These are phyloP conservation scores for Furcasterigmium furcatum DNA, from an alignment of 2,329 filamentous ascomycete genomes.

Conservation along the genomic window DNA sequence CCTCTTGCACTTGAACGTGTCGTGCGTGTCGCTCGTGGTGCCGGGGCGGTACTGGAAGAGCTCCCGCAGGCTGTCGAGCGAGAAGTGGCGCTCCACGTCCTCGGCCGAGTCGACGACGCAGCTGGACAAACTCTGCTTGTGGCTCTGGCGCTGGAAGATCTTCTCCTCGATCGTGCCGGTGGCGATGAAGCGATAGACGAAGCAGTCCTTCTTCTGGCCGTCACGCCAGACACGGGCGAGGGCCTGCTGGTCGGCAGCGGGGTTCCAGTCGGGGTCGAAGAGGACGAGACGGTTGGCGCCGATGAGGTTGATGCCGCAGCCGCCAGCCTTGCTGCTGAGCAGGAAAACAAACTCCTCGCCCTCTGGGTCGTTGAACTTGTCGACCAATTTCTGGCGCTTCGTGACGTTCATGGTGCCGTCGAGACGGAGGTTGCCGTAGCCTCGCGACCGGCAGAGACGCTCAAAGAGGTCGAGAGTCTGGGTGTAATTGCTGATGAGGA, in stretches of 20 bases:
- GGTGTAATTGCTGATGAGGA: constrained; percentile 98
- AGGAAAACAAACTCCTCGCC: constrained; percentile 91
- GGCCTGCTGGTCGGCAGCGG: constrained; percentile 94
- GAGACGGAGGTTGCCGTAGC: constrained; percentile 82
- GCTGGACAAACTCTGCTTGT: constrained; percentile 94
- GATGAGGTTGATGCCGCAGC: constrained; percentile 93
- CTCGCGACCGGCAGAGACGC: constrained; percentile 77
- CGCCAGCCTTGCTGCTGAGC: constrained; percentile 94
- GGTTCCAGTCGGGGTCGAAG: constrained; percentile 98
- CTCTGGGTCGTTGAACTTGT: constrained; percentile 94
- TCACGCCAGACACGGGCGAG: constrained; percentile 98
- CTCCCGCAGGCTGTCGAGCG: constrained; percentile 83
- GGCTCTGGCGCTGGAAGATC: constrained; percentile 96
- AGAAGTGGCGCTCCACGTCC: constrained; percentile 96
- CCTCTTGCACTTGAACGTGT: constrained; percentile 97
- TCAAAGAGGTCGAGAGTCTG: constrained; percentile 95
- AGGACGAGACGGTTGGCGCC: constrained; percentile 92
- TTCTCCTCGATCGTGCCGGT: constrained; percentile 99
- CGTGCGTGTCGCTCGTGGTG: constrained; percentile 91
- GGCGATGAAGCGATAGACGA: constrained; percentile 98
- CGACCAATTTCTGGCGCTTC: constrained; percentile 94
- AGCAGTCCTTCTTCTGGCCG: constrained; percentile 98
- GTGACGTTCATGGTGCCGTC: constrained; percentile 98
- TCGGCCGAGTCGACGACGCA: constrained; percentile 96
- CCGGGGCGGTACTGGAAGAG: constrained; percentile 87